Percentiles rank a stretch among this genome's conserved stretches.
Conservation (phyloP, 345 rosid genomes). For the Psidium guajava region DNA sequence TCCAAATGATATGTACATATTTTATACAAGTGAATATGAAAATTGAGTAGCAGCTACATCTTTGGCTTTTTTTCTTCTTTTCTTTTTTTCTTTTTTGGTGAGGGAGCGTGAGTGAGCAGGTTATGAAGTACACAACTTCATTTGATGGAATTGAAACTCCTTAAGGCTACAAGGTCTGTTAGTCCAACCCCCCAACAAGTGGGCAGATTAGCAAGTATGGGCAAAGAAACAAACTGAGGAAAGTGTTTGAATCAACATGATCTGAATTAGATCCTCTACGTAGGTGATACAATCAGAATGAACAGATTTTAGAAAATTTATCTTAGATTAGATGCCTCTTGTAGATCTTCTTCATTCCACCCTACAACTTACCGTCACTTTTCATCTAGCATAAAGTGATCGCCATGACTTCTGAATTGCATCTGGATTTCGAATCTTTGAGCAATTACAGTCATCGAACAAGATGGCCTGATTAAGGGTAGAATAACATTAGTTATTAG, state of each 20-base stretch:
- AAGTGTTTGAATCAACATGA: not conserved
- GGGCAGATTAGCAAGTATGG: not conserved
- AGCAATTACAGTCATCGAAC: not conserved
- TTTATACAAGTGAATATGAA: not conserved
- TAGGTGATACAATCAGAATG: not conserved
- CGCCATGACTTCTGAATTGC: not conserved
- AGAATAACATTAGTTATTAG: not conserved
- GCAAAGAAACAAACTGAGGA: not conserved
- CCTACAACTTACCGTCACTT: not conserved
- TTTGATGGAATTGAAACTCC: not conserved
- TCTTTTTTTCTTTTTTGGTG: not conserved
- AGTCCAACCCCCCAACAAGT: not conserved
- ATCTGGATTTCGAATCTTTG: not conserved
- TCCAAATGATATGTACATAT: not conserved
- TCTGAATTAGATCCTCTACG: not conserved
- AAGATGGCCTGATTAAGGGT: not conserved
- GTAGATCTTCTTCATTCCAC: not conserved
- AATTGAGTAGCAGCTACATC: not conserved
- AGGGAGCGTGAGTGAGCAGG: not conserved
- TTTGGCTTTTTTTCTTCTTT: not conserved
- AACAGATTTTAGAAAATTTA: not conserved
- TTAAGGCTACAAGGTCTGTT: not conserved
- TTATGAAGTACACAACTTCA: not conserved
- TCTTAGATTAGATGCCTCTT: not conserved
- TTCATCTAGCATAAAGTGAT: not conserved